Evolutionary conservation across 352 stramenopile species (phyloP), one percentile per base, ranked within the genome.

Genomic region (Pythium oligandrum): DNA sequence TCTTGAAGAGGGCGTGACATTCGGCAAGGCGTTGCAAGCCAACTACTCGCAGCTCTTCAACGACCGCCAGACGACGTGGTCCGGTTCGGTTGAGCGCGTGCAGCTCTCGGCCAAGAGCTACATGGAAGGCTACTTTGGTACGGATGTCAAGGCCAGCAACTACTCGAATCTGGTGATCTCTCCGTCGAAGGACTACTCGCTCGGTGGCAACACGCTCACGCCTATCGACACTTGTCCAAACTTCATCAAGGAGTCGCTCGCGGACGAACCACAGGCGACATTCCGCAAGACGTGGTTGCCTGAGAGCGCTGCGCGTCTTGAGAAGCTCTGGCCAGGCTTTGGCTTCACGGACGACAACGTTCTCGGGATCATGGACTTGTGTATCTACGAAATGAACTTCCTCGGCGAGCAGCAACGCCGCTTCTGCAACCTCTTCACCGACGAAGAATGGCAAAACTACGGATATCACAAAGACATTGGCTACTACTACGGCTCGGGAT

Each of bases 401-500:
- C 45, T 73, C 9, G 63, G 64, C 49, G 78, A 80, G 52, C 53
- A 59, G 44, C 47, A 66, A 53, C 46, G 66, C 3, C 57, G 69
- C 51, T 78, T 80, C 61, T 83, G 73, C 38, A 37, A 57, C 37
- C 53, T 83, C 49, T 83, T 80, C 60, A 74, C 70, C 11, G 73
- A 83, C 55, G 65, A 80, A 10, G 73, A 83, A 54, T 83, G 73
- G 73, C 39, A 68, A 40, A 56, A 66, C 46, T 83, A 83, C 54
- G 70, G 40, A 10, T 83, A 83, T 59, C 57, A 77, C 56, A 78
- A 76, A 50, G 73, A 80, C 40, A 37, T 83, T 34, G 70, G 70
- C 17, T 83, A 80, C 65, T 80, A 75, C 63, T 79, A 76, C 58
- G 70, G 70, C 62, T 78, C 70, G 48, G 61, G 68, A 11, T 77